phyloP scores from a whole-genome alignment of 2,329 filamentous ascomycete species.

The Fusarium longipes region DNA sequence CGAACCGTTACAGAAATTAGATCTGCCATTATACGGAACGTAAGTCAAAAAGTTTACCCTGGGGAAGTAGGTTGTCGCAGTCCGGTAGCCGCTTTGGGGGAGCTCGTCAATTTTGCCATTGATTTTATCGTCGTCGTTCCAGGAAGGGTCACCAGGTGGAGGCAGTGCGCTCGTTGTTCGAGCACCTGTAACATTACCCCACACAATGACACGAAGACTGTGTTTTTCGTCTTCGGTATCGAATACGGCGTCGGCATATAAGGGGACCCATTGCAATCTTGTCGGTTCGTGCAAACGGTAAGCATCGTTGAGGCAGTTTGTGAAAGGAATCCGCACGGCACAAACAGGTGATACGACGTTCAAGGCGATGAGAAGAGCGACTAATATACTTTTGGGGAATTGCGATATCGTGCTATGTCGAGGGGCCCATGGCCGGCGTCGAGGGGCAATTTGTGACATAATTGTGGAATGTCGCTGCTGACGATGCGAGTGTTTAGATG shows the following conservation, averaged over 20 bases:
- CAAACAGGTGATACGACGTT: slow-evolving; percentile 57
- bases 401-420: slow-evolving; percentile 32
- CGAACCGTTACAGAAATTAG: slow-evolving; percentile 74
- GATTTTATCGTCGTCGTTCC: slow-evolving; percentile 70
- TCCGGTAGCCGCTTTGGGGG: slow-evolving; percentile 62
- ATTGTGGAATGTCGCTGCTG: slow-evolving; percentile 21
- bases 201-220: slow-evolving; percentile 80
- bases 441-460: slow-evolving; percentile 33
- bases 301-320: slow-evolving; percentile 81
- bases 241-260: slow-evolving; percentile 80
- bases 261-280: slow-evolving; percentile 82
- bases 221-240: slow-evolving; percentile 69
- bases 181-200: slow-evolving; percentile 89
- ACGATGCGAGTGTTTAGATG: slow-evolving; percentile 14
- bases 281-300: slow-evolving; percentile 67
- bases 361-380: slow-evolving; percentile 54
- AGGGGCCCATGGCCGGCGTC: slow-evolving; percentile 28
- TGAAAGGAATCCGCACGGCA: slow-evolving; percentile 79
- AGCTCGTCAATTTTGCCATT: slow-evolving; percentile 81
- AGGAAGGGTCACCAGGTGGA: slow-evolving; percentile 65
- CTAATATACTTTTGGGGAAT: slow-evolving; percentile 46
- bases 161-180: slow-evolving; percentile 69
- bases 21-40: slow-evolving; percentile 67
- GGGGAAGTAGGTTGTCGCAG: slow-evolving; percentile 78
- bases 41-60: slow-evolving; percentile 82